Base-by-base conservation (phyloP, 805 yeast genomes). In the Nakazawaea siamensis region DNA sequence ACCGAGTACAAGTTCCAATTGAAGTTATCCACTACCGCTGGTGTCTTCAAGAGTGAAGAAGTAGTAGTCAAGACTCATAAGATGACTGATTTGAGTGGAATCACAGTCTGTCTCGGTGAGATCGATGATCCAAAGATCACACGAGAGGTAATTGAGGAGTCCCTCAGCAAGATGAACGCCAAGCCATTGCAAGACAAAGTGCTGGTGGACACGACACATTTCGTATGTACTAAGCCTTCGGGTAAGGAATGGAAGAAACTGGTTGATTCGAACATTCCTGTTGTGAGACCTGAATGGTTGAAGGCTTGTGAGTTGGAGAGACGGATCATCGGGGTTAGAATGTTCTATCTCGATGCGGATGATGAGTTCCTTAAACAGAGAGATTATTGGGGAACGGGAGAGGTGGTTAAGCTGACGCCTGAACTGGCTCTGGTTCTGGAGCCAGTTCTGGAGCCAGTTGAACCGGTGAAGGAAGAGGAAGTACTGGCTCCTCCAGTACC, bases 211-310 rank as follows among this genome's bases (percentile, higher is more conserved):
- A 92, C 98, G 1, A 92, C 98, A 1, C 98, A 92, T 56, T 92
- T 81, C 50, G 66, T 92, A n/a, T 71, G 82, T 42, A 80, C 94
- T 12, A 68, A 72, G 15, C 76, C 77, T 32, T 62, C 63, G 27
- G 86, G 85, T n/a, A 58, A 64, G 34, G 68, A 78, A 13, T 82
- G 73, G 61, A 66, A 76, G 42, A 80, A 76, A 52, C 98, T 97
- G 1, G 68, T 70, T 42, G 87, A 80, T 35, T 73, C 76, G 62
- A 92, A 87, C 52, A 86, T 92, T 37, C 98, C 98, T 2, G 73
- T 92, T 26, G 88, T 92, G 18, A 73, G 95, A 55, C 97, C 98
- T 0, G 97, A 92, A 54, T 92, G 97, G 97, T 64, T 92, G 38
- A 80, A 82, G 56, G 96, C 97, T 1, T 92, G 97, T 62, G 94